A percentile compares a stretch with the other conserved stretches of the same genome.
phyloP scores from a whole-genome alignment of 805 yeast species.

The Spathaspora hagerdaliae region DNA sequence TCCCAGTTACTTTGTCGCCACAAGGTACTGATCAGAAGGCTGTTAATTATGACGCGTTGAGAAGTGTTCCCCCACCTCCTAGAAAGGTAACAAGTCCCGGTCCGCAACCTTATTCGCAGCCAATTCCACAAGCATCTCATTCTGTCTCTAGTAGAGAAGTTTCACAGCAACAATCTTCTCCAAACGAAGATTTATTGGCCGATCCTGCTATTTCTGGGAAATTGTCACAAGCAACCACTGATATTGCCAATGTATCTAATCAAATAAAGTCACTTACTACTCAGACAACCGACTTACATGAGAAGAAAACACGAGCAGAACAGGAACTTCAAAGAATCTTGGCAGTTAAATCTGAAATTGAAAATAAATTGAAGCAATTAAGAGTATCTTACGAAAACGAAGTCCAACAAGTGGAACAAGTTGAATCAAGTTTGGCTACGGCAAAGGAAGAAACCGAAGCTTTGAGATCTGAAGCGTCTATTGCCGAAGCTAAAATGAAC shows the following conservation, averaged over 20 bases:
- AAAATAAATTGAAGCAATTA: constrained; percentile 61
- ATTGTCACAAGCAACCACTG: constrained; percentile 75
- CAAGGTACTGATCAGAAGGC: constrained; percentile 18
- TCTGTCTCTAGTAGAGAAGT: not conserved
- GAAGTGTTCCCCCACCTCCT: constrained; percentile 45
- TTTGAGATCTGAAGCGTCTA: constrained; percentile 65
- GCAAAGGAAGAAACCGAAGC: constrained; percentile 66
- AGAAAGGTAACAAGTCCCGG: constrained; percentile 2
- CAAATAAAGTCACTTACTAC: constrained; percentile 75
- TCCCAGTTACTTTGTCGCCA: constrained; percentile 28
- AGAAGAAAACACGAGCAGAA: constrained; percentile 70
- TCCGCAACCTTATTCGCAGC: constrained; percentile 9
- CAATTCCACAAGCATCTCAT: constrained; percentile 10
- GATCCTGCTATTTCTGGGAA: constrained; percentile 62
- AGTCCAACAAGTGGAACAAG: constrained; percentile 67
- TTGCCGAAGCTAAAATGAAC: constrained; percentile 75
- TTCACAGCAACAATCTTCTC: constrained; percentile 2
- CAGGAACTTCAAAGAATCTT: constrained; percentile 70
- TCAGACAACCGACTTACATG: constrained; percentile 69
- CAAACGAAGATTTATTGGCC: constrained; percentile 49
- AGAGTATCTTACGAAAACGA: constrained; percentile 75
- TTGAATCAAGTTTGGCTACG: constrained; percentile 56
- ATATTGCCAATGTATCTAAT: constrained; percentile 79
- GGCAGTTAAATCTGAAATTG: constrained; percentile 65
- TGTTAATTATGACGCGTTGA: constrained; percentile 49